A percentile compares a stretch with the other conserved stretches of the same genome.
phyloP scores from a whole-genome alignment of 1,139 yeast genomes.

The Taphrina betulina region DNA sequence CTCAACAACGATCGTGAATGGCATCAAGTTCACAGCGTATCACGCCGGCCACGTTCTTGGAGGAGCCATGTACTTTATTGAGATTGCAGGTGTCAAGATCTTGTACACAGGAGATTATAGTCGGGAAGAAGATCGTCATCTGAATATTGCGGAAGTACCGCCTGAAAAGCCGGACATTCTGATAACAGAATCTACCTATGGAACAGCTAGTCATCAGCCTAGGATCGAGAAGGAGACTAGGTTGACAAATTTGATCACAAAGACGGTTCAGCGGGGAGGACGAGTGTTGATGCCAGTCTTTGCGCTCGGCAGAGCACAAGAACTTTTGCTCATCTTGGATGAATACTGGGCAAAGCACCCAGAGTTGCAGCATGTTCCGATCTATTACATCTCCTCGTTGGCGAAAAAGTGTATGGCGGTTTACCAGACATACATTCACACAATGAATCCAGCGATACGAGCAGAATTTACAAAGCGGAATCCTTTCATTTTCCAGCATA shows the following conservation, averaged over 20 bases:
- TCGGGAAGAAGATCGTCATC: slow-evolving; percentile 90
- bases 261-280: slow-evolving; percentile 85
- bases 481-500: slow-evolving; percentile 86
- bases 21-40: slow-evolving; percentile 92
- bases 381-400: slow-evolving; percentile 86
- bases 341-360: slow-evolving; percentile 89
- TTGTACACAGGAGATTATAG: slow-evolving; percentile 96
- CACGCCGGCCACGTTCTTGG: slow-evolving; percentile 99
- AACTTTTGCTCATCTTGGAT: slow-evolving; percentile 78
- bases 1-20: slow-evolving; percentile 90
- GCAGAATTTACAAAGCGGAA: slow-evolving; percentile 74
- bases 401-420: slow-evolving; percentile 98
- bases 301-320: slow-evolving; percentile 97
- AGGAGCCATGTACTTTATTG: slow-evolving; percentile 95
- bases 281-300: slow-evolving; percentile 89
- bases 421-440: slow-evolving; percentile 90
- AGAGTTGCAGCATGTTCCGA: slow-evolving; percentile 76
- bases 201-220: slow-evolving; percentile 96
- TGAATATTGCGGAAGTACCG: slow-evolving; percentile 94
- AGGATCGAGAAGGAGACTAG: slow-evolving; percentile 78
- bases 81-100: slow-evolving; percentile 84
- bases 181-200: slow-evolving; percentile 94
- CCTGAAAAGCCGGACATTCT: slow-evolving; percentile 82
- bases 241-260: slow-evolving; percentile 76
- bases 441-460: slow-evolving; percentile 92